Evolutionary conservation across 176 grass and related monocot species (phyloP), one percentile per base, ranked within the genome.

Genomic region (Aegilops longissima): DNA sequence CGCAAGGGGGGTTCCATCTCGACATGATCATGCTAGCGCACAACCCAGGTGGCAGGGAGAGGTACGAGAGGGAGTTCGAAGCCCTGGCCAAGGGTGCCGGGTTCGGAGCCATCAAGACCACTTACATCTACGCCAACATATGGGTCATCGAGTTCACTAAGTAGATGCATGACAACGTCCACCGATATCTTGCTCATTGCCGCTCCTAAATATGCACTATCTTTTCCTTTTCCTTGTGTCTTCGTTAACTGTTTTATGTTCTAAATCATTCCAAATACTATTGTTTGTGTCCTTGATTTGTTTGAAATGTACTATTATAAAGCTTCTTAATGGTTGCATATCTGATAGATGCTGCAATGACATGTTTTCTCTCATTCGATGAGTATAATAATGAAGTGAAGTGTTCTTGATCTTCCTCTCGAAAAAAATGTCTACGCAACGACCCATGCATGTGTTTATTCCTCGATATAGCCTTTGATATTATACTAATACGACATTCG

Each of bases 21-120:
- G 96, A 98, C 65, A 45, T 98, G 59, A 92, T 98, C 93, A 98
- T 98, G 96, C 89, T 98, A 64, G 96, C 96, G 4, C 96, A 98
- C 78, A 98, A 98, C 88, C 94, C 94, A 1, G 97, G 97, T 0
- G 97, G 97, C 25, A 98, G 90, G 79, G 97, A 96, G 92, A 80
- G 97, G 45, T 94, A 93, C 66, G 76, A 88, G 88, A 71, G 85
- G 54, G 97, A 98, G 89, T 98, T 94, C 77, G 24, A 85, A 80
- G 87, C 69, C 2, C 88, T 96, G 76, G 94, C 97, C 10, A 78
- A 66, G 35, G 84, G 76, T 35, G 94, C 88, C 0, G 97, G 97
- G 0, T 98, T 98, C 83, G 14, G 82, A 0, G 73, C 87, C 1
- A 79, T 98, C 76, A 96, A 93, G 45, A 16, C 85, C 0, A 80